Percentiles rank a stretch among this genome's conserved stretches.
Evolutionary conservation across 164 flowering plant species (phyloP).

Genomic region (Dillenia turbinata): DNA sequence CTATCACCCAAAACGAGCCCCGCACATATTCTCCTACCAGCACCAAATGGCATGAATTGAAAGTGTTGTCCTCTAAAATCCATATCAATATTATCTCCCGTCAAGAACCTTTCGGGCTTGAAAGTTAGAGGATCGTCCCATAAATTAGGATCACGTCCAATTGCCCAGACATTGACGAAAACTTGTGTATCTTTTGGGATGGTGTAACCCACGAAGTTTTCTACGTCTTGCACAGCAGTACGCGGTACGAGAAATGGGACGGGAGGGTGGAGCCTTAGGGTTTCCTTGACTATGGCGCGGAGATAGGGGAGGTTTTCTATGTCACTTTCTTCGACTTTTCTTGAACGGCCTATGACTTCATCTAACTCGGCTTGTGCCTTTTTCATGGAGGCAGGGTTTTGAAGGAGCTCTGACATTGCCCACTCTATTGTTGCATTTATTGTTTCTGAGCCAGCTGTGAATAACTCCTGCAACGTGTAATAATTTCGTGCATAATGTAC

Average conservation of each 20-base stretch:
- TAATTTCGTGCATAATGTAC: too few species aligned
- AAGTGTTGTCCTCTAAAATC: neutral
- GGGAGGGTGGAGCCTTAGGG: too few species aligned
- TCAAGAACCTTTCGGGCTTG: constrained; percentile 22
- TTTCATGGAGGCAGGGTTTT: constrained; percentile 10
- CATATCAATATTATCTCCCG: neutral
- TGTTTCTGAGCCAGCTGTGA: constrained; percentile 21
- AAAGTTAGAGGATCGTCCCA: constrained; percentile 20
- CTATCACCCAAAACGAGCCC: neutral
- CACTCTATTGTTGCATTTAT: constrained; percentile 23
- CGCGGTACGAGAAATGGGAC: too few species aligned
- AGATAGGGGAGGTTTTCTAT: too few species aligned
- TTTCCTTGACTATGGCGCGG: too few species aligned
- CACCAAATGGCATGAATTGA: neutral
- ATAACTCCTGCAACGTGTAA: constrained; percentile 20
- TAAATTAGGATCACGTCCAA: too few species aligned
- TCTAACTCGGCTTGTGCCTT: constrained; percentile 14
- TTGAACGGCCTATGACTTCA: constrained; percentile 12
- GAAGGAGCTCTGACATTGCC: constrained; percentile 24
- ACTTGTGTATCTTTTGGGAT: too few species aligned
- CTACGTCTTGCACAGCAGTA: too few species aligned
- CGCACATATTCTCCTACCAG: neutral
- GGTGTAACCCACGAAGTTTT: too few species aligned
- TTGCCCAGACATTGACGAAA: too few species aligned
- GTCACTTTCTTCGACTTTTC: constrained; percentile 19